Base-by-base conservation (phyloP, 257 asterid genomes). In the Gynochthodes officinalis region DNA sequence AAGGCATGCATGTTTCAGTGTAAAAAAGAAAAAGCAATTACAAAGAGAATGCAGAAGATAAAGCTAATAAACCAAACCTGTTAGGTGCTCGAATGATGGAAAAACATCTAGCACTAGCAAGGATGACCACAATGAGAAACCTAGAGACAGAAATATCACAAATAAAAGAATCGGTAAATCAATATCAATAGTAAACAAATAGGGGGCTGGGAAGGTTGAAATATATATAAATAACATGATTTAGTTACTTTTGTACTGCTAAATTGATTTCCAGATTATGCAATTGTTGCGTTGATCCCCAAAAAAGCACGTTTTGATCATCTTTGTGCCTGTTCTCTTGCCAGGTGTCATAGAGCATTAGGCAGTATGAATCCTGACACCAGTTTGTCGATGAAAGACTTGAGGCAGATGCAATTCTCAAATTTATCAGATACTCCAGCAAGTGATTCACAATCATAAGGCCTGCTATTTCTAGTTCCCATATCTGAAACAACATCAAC, bases 401-500 rank as follows among this genome's bases (percentile, higher is more conserved):
- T 39, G 2, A 13, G 5, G 27, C 23, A 0, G 4, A 25, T 48
- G 19, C 4, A 4, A 28, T 61, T 52, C 40, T 50, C 35, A 25
- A 27, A 40, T 10, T 14, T 5, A 42, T 61, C 14, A 2, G 7
- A 28, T 27, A 9, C 42, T 25, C 49, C 55, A n/a, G 25, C 21
- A 46, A 46, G 9, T 18, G 30, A 5, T 10, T 64, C 32, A 33
- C 16, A 52, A 48, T 5, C 50, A 32, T 4, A 18, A 18, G 18
- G 49, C 33, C 7, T 72, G 21, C 70, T 13, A 30, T 28, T 4
- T 33, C 44, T 5, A 60, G 57, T 33, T 69, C 63, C 62, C 46
- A 68, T 3, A 70, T 28, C 50, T 42, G 64, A 33, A 13, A 52
- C 53, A 63, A 19, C 40, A 54, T 69, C 59, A 74, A 11, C 23